Evolutionary conservation across 306 rosid genomes (phyloP).

Genomic region (Pyrus betulifolia): DNA sequence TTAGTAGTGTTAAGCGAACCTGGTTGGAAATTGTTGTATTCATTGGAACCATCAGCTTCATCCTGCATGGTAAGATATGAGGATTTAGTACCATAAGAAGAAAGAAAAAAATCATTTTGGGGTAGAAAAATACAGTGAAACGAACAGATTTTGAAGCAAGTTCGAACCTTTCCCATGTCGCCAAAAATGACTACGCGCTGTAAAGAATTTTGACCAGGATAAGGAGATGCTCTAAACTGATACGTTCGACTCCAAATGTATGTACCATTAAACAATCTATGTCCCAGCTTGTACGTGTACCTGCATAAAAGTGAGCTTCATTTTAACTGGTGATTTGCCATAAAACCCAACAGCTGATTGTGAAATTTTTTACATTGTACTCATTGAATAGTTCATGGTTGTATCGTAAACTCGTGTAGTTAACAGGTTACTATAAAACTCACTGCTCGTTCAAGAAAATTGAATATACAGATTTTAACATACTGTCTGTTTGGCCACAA

Average conservation of each 20-base stretch:
- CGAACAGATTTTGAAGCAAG: neutral
- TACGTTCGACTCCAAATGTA: slow-evolving; percentile 55
- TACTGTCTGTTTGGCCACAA: slow-evolving; percentile 76
- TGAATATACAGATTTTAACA: neutral
- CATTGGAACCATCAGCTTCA: slow-evolving; percentile 94
- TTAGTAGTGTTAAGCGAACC: slow-evolving; percentile 84
- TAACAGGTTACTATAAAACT: neutral
- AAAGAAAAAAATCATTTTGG: neutral
- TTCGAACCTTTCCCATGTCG: slow-evolving; percentile 82
- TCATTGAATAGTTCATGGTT: neutral
- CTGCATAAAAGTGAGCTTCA: slow-evolving; percentile 25
- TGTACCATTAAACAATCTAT: slow-evolving; percentile 47
- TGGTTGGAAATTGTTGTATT: slow-evolving; percentile 60
- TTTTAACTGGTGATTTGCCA: neutral
- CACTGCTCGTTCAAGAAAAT: neutral
- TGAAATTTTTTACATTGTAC: neutral
- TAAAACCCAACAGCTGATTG: neutral
- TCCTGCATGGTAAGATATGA: slow-evolving; percentile 6
- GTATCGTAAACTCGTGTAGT: neutral
- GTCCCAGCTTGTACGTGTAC: slow-evolving; percentile 66
- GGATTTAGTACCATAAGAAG: neutral
- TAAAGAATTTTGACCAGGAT: slow-evolving; percentile 75
- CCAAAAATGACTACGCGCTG: slow-evolving; percentile 79
- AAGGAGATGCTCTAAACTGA: slow-evolving; percentile 69
- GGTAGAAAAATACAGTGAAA: neutral